A percentile compares a stretch with the other conserved stretches of the same genome.
Evolutionary conservation across 805 yeast species (phyloP).

Genomic region (Clavispora vitiphila): DNA sequence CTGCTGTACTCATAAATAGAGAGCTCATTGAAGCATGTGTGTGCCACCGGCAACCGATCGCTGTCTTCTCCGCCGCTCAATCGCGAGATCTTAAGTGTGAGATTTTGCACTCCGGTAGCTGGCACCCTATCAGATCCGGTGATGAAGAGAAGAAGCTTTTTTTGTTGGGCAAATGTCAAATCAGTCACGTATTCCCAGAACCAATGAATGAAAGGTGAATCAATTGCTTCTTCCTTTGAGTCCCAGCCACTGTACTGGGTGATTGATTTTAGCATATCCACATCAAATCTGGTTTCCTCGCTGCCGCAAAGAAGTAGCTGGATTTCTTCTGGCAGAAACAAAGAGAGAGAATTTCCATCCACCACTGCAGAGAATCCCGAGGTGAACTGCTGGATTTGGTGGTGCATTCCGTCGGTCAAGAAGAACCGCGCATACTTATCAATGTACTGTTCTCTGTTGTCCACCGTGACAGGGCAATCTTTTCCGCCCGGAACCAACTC

Average conservation of each 20-base stretch:
- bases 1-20: conserved; percentile 64
- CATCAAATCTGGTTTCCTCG: conserved; percentile 60
- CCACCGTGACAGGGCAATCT: conserved; percentile 46
- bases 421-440: conserved; percentile 57
- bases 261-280: conserved; percentile 59
- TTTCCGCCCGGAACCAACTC: conserved; percentile 61
- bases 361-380: conserved; percentile 73
- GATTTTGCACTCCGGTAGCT: conserved; percentile 80
- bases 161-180: conserved; percentile 45
- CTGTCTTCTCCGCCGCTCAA: conserved; percentile 27
- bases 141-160: conserved; percentile 64
- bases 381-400: conserved; percentile 54
- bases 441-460: conserved; percentile 58
- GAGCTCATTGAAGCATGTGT: conserved; percentile 91
- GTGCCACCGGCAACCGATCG: conserved; percentile 73
- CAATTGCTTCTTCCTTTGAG: conserved; percentile 30
- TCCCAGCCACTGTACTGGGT: conserved; percentile 70
- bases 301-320: conserved; percentile 76
- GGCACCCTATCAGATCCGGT: conserved; percentile 93
- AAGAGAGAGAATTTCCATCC: conserved; percentile 73
- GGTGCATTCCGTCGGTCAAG: conserved; percentile 48
- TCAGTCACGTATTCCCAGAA: conserved; percentile 77
- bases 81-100: conserved; percentile 66
- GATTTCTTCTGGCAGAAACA: conserved; percentile 79
- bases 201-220: conserved; percentile 56